Percentiles rank a stretch among this genome's conserved stretches.
Evolutionary conservation across 179 eudicot species (phyloP).

Genomic region (Dionaea muscipula): DNA sequence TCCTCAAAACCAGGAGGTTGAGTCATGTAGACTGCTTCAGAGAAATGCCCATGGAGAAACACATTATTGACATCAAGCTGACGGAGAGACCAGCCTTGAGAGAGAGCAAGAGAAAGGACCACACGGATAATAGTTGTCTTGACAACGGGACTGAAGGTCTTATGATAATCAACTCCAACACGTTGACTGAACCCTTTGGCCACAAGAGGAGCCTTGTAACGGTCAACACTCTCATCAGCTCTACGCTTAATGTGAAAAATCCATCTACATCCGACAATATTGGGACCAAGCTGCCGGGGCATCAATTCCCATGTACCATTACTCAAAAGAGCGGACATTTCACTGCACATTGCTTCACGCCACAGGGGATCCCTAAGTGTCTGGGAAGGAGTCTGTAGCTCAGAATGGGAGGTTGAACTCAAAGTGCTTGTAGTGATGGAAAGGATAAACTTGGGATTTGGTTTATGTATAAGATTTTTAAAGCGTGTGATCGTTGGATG

Average conservation of each 20-base stretch:
- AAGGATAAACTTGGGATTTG: too few relatives aligned
- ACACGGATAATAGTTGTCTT: background rate
- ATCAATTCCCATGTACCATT: constrained; percentile 5
- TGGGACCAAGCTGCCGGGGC: background rate
- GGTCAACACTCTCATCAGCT: background rate
- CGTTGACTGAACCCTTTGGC: background rate
- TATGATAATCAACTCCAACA: background rate
- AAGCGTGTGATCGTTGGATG: too few relatives aligned
- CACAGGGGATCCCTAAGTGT: too few relatives aligned
- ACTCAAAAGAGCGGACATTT: too few relatives aligned
- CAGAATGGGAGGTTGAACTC: too few relatives aligned
- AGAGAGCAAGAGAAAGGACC: background rate
- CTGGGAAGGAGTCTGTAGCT: too few relatives aligned
- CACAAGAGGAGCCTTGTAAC: background rate
- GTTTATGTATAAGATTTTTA: too few relatives aligned
- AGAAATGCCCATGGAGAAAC: background rate
- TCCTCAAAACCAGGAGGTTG: constrained; percentile 7
- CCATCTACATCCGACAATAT: constrained; percentile 3
- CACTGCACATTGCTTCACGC: too few relatives aligned
- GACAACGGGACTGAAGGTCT: constrained; percentile 1
- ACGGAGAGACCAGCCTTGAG: background rate
- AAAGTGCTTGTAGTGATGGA: too few relatives aligned
- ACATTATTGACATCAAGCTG: constrained; percentile 3
- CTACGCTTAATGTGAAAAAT: background rate
- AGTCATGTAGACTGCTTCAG: background rate